phyloP scores from a whole-genome alignment of 2,329 filamentous ascomycete species.

The Neophaeococcomyces aloes region DNA sequence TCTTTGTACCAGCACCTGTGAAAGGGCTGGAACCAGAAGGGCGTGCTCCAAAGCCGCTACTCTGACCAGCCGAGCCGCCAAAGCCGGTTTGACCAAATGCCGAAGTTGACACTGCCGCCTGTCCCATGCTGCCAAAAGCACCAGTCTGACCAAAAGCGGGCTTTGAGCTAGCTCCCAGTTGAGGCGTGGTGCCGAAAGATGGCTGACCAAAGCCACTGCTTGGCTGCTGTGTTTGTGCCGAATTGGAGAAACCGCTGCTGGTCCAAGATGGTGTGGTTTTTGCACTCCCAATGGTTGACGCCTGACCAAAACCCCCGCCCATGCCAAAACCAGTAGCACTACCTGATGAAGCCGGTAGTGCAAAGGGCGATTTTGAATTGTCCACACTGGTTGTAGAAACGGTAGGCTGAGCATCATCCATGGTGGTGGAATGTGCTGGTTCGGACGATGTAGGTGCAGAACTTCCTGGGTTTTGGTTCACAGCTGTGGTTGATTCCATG shows the following conservation, averaged over 20 bases:
- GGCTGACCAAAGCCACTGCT: constrained; percentile 18
- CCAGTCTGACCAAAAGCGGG: constrained; percentile 29
- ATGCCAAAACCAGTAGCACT: constrained; percentile 18
- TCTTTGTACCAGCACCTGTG: constrained; percentile 10
- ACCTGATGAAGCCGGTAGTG: constrained; percentile 6
- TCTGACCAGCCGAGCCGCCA: constrained; percentile 1
- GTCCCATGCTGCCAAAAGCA: constrained; percentile 28
- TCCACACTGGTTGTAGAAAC: constrained; percentile 12
- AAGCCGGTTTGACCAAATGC: constrained; percentile 18
- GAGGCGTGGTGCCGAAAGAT: constrained; percentile 29
- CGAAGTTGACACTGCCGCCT: constrained; percentile 17
- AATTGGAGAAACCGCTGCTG: constrained; percentile 19
- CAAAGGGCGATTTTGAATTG: neutral
- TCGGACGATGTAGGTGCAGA: constrained; percentile 15
- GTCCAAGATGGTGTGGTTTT: constrained; percentile 21
- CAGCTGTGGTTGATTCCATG: constrained; percentile 23
- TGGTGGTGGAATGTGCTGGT: constrained; percentile 3
- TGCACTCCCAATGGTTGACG: constrained; percentile 23
- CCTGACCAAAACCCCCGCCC: constrained; percentile 14
- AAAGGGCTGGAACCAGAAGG: constrained; percentile 14
- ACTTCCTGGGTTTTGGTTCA: constrained; percentile 15
- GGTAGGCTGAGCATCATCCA: neutral
- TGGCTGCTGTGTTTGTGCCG: constrained; percentile 4
- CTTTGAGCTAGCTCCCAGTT: constrained; percentile 16
- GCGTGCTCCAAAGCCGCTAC: constrained; percentile 1